Conservation (phyloP, 441 rosid species). For the Syzygium malaccense region DNA sequence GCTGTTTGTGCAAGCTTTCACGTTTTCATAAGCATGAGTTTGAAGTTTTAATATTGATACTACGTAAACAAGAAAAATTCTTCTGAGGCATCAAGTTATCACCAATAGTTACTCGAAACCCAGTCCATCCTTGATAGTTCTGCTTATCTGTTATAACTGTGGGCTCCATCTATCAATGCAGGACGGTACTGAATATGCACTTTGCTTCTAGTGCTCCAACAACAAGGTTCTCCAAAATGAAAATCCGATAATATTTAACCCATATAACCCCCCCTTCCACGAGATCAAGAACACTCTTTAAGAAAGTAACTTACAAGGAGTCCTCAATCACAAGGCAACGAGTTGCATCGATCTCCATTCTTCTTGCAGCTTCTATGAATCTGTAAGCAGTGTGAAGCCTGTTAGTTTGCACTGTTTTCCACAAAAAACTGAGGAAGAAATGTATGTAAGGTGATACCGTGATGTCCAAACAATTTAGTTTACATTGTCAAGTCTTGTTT, state of each 20-base stretch:
- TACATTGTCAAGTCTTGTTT: background rate
- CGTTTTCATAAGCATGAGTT: background rate
- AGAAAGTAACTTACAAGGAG: conserved; percentile 28
- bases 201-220: background rate
- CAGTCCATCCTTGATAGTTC: background rate
- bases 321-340: conserved; percentile 37
- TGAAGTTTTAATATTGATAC: background rate
- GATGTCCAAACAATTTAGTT: background rate
- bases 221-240: background rate
- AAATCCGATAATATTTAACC: background rate
- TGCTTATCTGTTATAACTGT: background rate
- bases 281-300: background rate
- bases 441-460: background rate
- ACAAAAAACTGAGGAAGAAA: background rate
- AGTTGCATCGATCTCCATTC: conserved; percentile 24
- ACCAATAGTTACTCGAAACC: background rate
- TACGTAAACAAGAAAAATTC: background rate
- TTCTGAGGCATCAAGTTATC: background rate
- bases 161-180: background rate
- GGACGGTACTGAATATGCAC: background rate
- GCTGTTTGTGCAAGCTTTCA: background rate
- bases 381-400: conserved; percentile 2
- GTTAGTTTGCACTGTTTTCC: background rate
- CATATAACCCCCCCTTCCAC: background rate
- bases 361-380: conserved; percentile 37